phyloP scores from a whole-genome alignment of 352 stramenopile genomes.

The Phytophthora niederhauseri region DNA sequence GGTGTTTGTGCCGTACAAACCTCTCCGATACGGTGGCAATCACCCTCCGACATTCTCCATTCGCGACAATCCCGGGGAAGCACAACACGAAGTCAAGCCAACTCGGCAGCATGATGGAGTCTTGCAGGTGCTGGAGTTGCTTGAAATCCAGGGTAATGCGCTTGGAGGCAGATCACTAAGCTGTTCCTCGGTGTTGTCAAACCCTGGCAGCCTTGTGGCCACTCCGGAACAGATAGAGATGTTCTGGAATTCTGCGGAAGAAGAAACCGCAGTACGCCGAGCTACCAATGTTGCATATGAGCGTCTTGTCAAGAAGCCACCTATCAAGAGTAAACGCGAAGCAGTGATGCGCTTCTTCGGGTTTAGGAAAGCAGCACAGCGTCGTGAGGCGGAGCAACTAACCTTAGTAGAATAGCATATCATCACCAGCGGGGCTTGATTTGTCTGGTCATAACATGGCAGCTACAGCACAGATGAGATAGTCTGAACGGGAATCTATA shows the following conservation, averaged over 20 bases:
- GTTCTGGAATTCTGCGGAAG: conserved; percentile 29
- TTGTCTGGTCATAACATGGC: background rate
- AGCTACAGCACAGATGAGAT: background rate
- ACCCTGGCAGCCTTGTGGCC: conserved; percentile 23
- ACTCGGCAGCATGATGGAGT: conserved; percentile 22
- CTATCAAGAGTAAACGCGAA: conserved; percentile 24
- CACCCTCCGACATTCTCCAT: conserved; percentile 32
- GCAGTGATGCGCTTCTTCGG: conserved; percentile 32
- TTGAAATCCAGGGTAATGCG: conserved; percentile 16
- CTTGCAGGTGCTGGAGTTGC: conserved; percentile 13
- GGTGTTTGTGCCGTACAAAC: conserved; percentile 41
- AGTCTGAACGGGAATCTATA: background rate
- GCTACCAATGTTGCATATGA: conserved; percentile 32
- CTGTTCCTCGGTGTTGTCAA: conserved; percentile 28
- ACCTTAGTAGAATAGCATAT: conserved; percentile 17
- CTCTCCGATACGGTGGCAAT: conserved; percentile 32
- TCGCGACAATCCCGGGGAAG: conserved; percentile 20
- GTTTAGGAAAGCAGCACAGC: conserved; percentile 17
- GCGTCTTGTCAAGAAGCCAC: conserved; percentile 34
- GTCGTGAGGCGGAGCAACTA: conserved; percentile 14
- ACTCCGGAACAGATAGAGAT: conserved; percentile 28
- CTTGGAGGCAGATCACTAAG: conserved; percentile 30
- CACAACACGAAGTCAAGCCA: conserved; percentile 18
- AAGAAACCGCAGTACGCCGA: conserved; percentile 25
- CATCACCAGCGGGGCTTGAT: background rate